A percentile compares a stretch with the other conserved stretches of the same genome.
Conservation (phyloP, 495 filamentous ascomycete species). For the Thermothielavioides terrestris region DNA sequence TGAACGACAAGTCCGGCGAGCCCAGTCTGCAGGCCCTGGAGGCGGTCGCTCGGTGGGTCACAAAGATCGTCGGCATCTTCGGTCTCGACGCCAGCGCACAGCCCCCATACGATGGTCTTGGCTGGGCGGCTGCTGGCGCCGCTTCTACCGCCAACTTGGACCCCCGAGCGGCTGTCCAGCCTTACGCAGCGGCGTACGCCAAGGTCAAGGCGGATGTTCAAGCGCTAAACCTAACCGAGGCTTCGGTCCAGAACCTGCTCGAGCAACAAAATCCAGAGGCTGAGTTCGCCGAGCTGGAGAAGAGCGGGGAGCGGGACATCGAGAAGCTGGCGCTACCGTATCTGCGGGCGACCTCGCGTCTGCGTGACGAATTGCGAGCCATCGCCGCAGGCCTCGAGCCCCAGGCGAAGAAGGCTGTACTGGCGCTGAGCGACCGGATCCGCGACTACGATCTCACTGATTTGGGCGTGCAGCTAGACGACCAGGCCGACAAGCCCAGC, state of each 20-base stretch:
- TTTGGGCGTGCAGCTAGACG: constrained; percentile 79
- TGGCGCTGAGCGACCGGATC: constrained; percentile 67
- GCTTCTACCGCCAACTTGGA: constrained; percentile 43
- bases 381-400: constrained; percentile 48
- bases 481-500: constrained; percentile 59
- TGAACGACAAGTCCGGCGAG: constrained; percentile 41
- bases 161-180: constrained; percentile 37
- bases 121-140: constrained; percentile 70
- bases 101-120: constrained; percentile 54
- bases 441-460: constrained; percentile 72
- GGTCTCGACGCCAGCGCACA: constrained; percentile 67
- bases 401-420: constrained; percentile 49
- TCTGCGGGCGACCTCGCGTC: constrained; percentile 52
- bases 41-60: constrained; percentile 67
- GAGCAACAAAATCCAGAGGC: constrained; percentile 28
- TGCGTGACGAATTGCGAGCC: constrained; percentile 60
- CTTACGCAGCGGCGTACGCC: constrained; percentile 34
- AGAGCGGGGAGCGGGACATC: constrained; percentile 33
- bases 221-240: constrained; percentile 26
- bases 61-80: constrained; percentile 72
- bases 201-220: constrained; percentile 32
- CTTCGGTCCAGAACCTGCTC: constrained; percentile 24
- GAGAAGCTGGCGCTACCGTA: constrained; percentile 53
- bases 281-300: constrained; percentile 36
- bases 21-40: constrained; percentile 47